Conservation (phyloP, 2,329 filamentous ascomycete genomes). For the Mycosphaerella sp. region DNA sequence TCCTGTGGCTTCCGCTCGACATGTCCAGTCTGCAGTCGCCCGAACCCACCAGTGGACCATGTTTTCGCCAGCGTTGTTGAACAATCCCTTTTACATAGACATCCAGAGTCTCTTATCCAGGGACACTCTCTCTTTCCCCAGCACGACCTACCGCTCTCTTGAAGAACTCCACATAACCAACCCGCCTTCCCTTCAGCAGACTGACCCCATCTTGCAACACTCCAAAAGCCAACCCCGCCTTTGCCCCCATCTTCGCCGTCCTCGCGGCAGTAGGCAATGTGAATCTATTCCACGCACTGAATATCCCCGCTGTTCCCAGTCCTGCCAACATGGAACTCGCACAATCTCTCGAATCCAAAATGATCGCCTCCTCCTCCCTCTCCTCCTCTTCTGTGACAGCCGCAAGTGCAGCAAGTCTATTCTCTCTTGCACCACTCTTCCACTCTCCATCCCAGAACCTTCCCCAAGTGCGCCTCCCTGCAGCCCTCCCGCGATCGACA, state of each 20-base stretch:
- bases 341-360: conserved; percentile 56
- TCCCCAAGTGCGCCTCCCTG: conserved; percentile 45
- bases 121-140: not conserved
- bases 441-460: conserved; percentile 33
- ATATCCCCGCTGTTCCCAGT: conserved; percentile 74
- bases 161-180: conserved; percentile 66
- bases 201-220: conserved; percentile 70
- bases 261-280: conserved; percentile 56
- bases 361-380: conserved; percentile 37
- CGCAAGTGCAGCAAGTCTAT: conserved; percentile 37
- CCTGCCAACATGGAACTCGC: conserved; percentile 76
- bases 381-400: conserved; percentile 34
- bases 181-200: conserved; percentile 61
- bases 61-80: no score
- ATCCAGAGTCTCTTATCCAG: not conserved
- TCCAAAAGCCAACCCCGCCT: conserved; percentile 74
- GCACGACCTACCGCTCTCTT: conserved; percentile 18
- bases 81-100: no score
- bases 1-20: no score
- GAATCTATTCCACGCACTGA: conserved; percentile 80
- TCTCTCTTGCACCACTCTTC: conserved; percentile 28
- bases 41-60: no score
- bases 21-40: no score
- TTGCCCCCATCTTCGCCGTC: conserved; percentile 72
- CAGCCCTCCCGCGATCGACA: conserved; percentile 68